These are phyloP conservation scores for Yamadazyma dendronema DNA, from an alignment of 1,139 yeast genomes.

Conservation along the genomic window DNA sequence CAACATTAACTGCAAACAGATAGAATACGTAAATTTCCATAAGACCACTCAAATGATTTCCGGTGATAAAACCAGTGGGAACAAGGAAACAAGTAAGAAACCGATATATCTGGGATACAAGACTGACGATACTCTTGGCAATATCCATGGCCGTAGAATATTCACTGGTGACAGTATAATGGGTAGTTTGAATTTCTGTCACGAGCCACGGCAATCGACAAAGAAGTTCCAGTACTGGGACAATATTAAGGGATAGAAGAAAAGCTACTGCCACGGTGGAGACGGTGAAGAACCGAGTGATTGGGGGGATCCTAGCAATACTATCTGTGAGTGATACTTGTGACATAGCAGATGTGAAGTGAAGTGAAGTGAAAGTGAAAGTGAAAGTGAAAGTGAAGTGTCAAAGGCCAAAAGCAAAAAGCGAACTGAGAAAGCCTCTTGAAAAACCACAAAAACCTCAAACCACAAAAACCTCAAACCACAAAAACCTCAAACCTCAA, in stretches of 20 bases:
- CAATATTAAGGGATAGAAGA: conserved; percentile 20
- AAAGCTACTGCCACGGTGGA: conserved; percentile 33
- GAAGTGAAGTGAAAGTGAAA: too few species aligned
- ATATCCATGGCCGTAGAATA: not conserved
- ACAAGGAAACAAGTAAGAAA: conserved; percentile 50
- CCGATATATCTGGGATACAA: conserved; percentile 37
- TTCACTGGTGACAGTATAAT: conserved; percentile 1
- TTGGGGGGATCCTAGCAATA: conserved; percentile 43
- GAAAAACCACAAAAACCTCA: too few species aligned
- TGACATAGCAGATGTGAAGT: conserved; percentile 8
- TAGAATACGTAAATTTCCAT: conserved; percentile 58
- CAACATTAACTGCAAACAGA: conserved; percentile 56
- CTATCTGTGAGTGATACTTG: conserved; percentile 23
- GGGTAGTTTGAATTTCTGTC: not conserved
- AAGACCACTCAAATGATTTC: conserved; percentile 44
- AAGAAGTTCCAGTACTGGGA: conserved; percentile 11
- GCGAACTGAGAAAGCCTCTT: too few species aligned
- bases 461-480: too few species aligned
- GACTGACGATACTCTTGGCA: not conserved
- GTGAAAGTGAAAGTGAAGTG: too few species aligned
- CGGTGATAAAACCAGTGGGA: conserved; percentile 32
- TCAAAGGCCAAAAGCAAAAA: too few species aligned
- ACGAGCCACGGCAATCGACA: conserved; percentile 4
- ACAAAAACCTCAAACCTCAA: not conserved
- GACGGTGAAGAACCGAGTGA: conserved; percentile 45